Percentiles rank a stretch among this genome's conserved stretches.
Evolutionary conservation across 345 rosid species (phyloP).

Genomic region (Ricinus communis): DNA sequence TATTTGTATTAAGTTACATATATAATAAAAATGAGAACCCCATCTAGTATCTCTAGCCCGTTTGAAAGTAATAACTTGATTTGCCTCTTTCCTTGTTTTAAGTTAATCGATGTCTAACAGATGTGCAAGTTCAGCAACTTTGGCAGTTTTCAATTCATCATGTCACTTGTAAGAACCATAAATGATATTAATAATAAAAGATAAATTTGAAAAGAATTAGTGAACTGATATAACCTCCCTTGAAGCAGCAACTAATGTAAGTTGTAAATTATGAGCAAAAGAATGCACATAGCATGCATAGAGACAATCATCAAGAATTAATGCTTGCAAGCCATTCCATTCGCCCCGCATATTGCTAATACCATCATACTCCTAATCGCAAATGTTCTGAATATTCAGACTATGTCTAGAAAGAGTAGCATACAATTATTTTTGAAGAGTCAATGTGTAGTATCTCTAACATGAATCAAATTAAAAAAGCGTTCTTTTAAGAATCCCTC

Average conservation of each 20-base stretch:
- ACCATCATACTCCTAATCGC: slow-evolving; percentile 11
- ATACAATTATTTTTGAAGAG: not conserved
- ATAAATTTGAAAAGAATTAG: too few species aligned
- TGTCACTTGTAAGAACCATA: too few species aligned
- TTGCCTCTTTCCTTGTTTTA: too few species aligned
- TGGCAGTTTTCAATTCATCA: too few species aligned
- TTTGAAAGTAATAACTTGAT: too few species aligned
- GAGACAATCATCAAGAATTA: not conserved
- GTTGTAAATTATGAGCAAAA: not conserved
- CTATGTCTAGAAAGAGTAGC: not conserved
- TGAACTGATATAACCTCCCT: too few species aligned
- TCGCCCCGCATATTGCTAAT: slow-evolving; percentile 8
- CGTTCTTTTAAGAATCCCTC: not conserved
- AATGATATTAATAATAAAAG: too few species aligned
- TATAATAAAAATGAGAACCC: not conserved
- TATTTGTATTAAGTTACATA: not conserved
- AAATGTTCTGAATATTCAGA: slow-evolving; percentile 4
- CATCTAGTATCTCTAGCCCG: too few species aligned
- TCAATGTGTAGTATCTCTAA: not conserved
- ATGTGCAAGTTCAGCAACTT: too few species aligned
- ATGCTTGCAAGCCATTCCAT: not conserved
- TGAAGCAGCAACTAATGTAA: not conserved
- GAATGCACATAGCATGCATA: not conserved
- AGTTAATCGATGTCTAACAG: too few species aligned
- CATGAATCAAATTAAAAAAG: slow-evolving; percentile 1